Base-by-base conservation (phyloP, 2,329 filamentous ascomycete genomes). In the Xylaria multiplex region DNA sequence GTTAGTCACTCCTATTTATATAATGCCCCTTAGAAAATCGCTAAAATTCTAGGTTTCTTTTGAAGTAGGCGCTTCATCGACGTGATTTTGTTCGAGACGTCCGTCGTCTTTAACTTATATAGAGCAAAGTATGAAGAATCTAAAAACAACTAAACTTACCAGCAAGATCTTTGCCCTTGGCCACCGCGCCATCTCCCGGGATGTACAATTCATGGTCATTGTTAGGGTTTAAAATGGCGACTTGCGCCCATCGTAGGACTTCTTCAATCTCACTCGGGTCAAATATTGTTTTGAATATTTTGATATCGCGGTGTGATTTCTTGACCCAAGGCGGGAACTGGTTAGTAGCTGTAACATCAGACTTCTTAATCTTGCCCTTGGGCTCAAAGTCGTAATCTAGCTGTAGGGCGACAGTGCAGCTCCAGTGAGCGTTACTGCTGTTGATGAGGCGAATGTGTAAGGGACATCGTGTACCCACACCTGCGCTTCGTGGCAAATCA, bases 381-480 rank as follows among this genome's bases (percentile, higher is more conserved):
- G 80, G 83, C 14, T 82, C 73, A 50, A 86, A 92, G 0, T 78
- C 77, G 71, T 91, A 95, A n/a, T 88, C 86, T 7, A 85, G 83
- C 3, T 90, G 86, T 0, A 97, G 77, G 0, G 84, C 88, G 0
- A 97, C 85, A 0, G 83, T 83, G 59, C 92, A 96, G 0, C 82
- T 86, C 90, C 92, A 96, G 0, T 85, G 80, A 0, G 82, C 79
- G 0, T 80, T 81, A 16, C 80, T 79, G 1, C 86, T 83, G 1
- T 84, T 80, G 0, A 85, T 90, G 0, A 93, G 83, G 0, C 91
- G 90, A 57, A 97, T 96, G 61, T 93, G 91, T 0, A 96, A 85
- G 0, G 93, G 93, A 64, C 92, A 96, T 0, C 91, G 81, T 0
- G 93, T 97, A 73, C 93, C 97, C 1, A 77, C 76, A 32, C 76